Conservation (phyloP, 1,284 basidiomycete genomes). For the Tausonia pullulans region DNA sequence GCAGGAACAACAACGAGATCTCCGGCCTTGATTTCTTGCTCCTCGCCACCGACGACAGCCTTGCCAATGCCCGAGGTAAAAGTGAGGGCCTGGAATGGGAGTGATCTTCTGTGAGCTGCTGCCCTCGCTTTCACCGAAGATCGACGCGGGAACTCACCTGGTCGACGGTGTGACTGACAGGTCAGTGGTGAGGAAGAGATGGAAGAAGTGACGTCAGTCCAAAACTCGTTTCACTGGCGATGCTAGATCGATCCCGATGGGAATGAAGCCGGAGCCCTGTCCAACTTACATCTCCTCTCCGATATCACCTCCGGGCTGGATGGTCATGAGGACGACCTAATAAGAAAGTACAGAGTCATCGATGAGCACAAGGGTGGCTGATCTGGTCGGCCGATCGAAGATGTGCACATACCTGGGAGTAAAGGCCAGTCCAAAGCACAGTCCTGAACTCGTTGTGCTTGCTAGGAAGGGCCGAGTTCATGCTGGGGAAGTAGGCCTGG, state of each 20-base stretch:
- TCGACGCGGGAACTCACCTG: not conserved
- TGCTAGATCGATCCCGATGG: not conserved
- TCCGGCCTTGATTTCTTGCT: constrained; percentile 32
- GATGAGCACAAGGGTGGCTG: not conserved
- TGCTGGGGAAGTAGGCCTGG: constrained; percentile 25
- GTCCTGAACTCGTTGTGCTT: constrained; percentile 31
- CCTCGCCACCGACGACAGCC: constrained; percentile 34
- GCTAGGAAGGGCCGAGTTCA: constrained; percentile 28
- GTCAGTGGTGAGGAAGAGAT: not conserved
- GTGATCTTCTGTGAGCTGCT: too few relatives aligned
- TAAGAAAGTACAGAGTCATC: constrained; percentile 7
- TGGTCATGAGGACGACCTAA: constrained; percentile 35
- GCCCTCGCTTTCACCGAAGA: too few relatives aligned
- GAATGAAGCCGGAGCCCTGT: too few relatives aligned
- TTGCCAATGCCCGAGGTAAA: constrained; percentile 31
- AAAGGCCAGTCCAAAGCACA: constrained; percentile 33
- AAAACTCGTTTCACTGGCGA: not conserved
- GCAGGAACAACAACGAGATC: constrained; percentile 35
- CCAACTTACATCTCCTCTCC: constrained; percentile 27
- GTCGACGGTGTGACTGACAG: constrained; percentile 29
- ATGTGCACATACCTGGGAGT: not conserved
- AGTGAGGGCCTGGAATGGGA: constrained; percentile 26
- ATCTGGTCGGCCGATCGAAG: not conserved
- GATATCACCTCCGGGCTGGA: constrained; percentile 34
- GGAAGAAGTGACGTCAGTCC: not conserved